A percentile compares a stretch with the other conserved stretches of the same genome.
phyloP scores from a whole-genome alignment of 2,329 filamentous ascomycete species.

The Fusarium sterilihyphosum region DNA sequence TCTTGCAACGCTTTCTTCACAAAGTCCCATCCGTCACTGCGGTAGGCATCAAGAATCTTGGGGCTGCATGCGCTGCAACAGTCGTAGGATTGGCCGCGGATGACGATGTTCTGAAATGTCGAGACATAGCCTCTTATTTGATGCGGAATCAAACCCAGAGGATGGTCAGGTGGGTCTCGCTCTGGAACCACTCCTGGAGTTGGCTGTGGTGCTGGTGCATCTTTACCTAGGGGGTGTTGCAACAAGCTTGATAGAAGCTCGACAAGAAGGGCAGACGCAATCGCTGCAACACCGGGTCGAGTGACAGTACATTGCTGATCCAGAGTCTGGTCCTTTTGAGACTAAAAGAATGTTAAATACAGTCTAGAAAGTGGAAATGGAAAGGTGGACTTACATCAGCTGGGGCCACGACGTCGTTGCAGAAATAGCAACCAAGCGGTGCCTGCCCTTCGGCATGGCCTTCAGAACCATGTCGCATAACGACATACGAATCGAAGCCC shows the following conservation, averaged over 20 bases:
- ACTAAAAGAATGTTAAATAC: slow-evolving; percentile 60
- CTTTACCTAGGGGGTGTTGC: slow-evolving; percentile 81
- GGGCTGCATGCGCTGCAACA: slow-evolving; percentile 84
- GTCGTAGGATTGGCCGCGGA: slow-evolving; percentile 79
- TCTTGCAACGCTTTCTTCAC: slow-evolving; percentile 78
- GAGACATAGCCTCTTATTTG: slow-evolving; percentile 82
- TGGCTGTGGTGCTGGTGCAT: slow-evolving; percentile 66
- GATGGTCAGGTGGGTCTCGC: slow-evolving; percentile 66
- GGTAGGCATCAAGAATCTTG: slow-evolving; percentile 74
- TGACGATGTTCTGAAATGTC: slow-evolving; percentile 77
- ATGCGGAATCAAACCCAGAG: slow-evolving; percentile 78
- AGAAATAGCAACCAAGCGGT: slow-evolving; percentile 95
- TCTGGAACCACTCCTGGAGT: slow-evolving; percentile 56
- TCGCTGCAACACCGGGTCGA: slow-evolving; percentile 88
- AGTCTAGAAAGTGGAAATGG: slow-evolving; percentile 30
- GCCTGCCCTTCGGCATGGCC: slow-evolving; percentile 64
- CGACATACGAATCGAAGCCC: slow-evolving; percentile 95
- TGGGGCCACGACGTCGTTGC: slow-evolving; percentile 95
- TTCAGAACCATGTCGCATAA: slow-evolving; percentile 91
- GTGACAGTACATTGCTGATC: slow-evolving; percentile 99
- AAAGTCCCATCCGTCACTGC: slow-evolving; percentile 77
- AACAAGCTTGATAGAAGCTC: slow-evolving; percentile 88
- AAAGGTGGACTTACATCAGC: slow-evolving; percentile 75
- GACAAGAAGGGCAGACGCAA: slow-evolving; percentile 90
- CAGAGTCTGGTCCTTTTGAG: slow-evolving; percentile 91